These are phyloP conservation scores for Colletotrichum zoysiae DNA, from an alignment of 2,329 filamentous ascomycete genomes.

Conservation along the genomic window DNA sequence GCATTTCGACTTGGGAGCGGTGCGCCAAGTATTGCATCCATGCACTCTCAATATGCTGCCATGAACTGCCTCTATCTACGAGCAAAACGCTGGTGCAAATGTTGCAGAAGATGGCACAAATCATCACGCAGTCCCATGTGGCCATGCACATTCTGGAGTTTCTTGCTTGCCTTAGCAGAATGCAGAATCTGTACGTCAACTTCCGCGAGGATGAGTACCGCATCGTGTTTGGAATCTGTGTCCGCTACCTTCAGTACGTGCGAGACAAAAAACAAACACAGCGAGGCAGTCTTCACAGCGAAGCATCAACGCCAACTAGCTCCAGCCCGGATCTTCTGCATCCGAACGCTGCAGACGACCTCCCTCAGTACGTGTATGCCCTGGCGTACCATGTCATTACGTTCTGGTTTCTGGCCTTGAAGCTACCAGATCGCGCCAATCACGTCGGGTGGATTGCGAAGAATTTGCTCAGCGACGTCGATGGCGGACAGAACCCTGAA, in stretches of 20 bases:
- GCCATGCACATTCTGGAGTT: constrained; percentile 97
- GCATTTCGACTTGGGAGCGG: constrained; percentile 85
- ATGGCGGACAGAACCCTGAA: constrained; percentile 81
- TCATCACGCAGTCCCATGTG: constrained; percentile 92
- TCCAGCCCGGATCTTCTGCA: constrained; percentile 34
- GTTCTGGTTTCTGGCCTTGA: constrained; percentile 95
- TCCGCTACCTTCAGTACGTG: constrained; percentile 91
- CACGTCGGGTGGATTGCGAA: constrained; percentile 93
- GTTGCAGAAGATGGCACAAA: constrained; percentile 92
- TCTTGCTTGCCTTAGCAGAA: constrained; percentile 85
- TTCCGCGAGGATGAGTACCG: constrained; percentile 93
- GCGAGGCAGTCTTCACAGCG: constrained; percentile 60
- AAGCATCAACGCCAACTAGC: constrained; percentile 47
- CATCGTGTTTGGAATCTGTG: constrained; percentile 94
- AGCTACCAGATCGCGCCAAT: constrained; percentile 83
- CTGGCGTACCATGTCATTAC: constrained; percentile 95
- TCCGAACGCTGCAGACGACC: constrained; percentile 68
- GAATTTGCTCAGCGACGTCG: constrained; percentile 83
- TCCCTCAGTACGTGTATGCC: constrained; percentile 94
- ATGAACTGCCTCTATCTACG: constrained; percentile 89
- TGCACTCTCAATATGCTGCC: constrained; percentile 92
- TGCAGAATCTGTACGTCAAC: constrained; percentile 88
- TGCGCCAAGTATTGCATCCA: constrained; percentile 95
- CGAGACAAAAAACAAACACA: constrained; percentile 72
- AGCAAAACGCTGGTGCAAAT: constrained; percentile 88